Conservation (phyloP, 1,284 basidiomycete genomes). For the Kwoniella shivajii region DNA sequence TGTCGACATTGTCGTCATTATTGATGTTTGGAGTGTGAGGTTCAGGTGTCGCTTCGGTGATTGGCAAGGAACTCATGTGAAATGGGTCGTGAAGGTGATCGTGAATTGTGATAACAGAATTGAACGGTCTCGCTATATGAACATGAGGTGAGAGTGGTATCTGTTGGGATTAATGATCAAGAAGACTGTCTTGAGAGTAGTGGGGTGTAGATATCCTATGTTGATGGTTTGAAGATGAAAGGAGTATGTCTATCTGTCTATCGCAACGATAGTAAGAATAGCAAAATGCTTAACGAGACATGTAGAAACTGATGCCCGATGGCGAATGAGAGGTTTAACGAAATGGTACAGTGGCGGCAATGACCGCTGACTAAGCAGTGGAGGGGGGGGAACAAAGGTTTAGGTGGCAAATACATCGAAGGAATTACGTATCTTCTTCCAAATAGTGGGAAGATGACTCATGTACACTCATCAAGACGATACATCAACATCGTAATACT, state of each 20-base stretch:
- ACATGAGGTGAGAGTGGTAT: not conserved
- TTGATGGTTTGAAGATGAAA: not conserved
- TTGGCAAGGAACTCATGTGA: constrained; percentile 11
- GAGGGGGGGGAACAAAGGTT: no score
- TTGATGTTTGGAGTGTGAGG: not conserved
- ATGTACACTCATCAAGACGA: no score
- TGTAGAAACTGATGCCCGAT: not conserved
- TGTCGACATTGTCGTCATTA: not conserved
- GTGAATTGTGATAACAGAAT: not conserved
- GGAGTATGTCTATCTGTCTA: not conserved
- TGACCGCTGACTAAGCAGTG: constrained; percentile 14
- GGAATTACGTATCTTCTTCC: no score
- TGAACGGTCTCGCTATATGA: no score
- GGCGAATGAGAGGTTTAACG: not conserved
- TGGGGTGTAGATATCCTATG: not conserved
- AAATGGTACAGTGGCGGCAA: constrained; percentile 2
- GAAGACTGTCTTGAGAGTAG: not conserved
- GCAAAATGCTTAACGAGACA: not conserved
- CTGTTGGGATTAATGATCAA: no score
- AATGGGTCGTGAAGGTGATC: not conserved
- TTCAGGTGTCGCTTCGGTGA: not conserved
- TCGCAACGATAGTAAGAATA: not conserved
- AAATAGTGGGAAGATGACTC: no score
- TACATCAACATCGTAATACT: no score
- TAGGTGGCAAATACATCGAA: constrained; percentile 2